Base-by-base conservation (phyloP, 495 filamentous ascomycete genomes). In the Talaromyces nanjingensis region DNA sequence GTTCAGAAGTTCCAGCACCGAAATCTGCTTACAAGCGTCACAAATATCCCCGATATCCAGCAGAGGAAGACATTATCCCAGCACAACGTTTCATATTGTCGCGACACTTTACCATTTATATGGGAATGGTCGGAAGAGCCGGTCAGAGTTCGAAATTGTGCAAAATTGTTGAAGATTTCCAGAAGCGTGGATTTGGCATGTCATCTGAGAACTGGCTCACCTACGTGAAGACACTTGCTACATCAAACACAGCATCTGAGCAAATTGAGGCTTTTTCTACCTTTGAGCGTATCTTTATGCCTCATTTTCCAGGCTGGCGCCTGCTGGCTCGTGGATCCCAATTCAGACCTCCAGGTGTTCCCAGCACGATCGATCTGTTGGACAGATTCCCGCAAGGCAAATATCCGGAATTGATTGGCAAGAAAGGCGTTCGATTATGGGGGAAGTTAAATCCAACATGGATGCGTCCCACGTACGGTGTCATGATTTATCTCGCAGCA, bases 261-360 rank as follows among this genome's bases (percentile, higher is more conserved):
- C 70, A 74, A 42, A 3, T 75, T 4, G 68, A 76, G 25, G 90
- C 91, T 45, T 94, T 94, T 70, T 60, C 69, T 33, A 66, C 85
- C 22, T 92, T 88, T 74, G 92, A 96, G 74, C 65, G 75, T 12
- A 80, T 85, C 34, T 85, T 96, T 63, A 92, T 93, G 84, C 83
- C 83, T 5, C 77, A 83, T 52, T 96, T 90, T 82, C 79, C 79
- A 3, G 89, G 89, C 22, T 96, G 92, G 92, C 69, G 72, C 4
- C 62, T 67, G 56, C 55, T 81, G 57, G 68, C 70, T n/a, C 66
- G 64, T 67, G 72, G 70, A 63, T 65, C 64, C 56, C 74, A 70
- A 34, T 37, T 72, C 31, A 75, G 68, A 49, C 79, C 70, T 20
- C 49, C 67, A 3, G 67, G 65, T 52, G 67, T 74, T 24, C 73